Conservation (phyloP, 805 yeast genomes). For the Metschnikowia cerradonensis region DNA sequence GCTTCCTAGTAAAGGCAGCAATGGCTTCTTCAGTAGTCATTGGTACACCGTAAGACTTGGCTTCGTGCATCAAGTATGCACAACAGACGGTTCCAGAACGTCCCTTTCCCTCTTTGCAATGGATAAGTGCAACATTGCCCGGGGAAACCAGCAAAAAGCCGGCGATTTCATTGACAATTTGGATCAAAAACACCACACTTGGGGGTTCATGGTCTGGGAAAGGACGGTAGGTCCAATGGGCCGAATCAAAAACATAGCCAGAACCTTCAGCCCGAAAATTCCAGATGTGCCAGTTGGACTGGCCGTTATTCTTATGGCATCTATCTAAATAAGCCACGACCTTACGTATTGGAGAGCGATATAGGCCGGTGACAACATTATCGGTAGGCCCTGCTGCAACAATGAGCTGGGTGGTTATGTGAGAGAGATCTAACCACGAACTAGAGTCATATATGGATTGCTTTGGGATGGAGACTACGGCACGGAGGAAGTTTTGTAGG, state of each 20-base stretch:
- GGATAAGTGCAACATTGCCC: constrained; percentile 60
- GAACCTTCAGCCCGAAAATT: constrained; percentile 62
- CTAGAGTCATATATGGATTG: constrained; percentile 16
- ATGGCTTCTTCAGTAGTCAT: constrained; percentile 44
- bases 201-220: constrained; percentile 81
- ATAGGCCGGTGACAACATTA: constrained; percentile 37
- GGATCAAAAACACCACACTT: constrained; percentile 49
- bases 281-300: constrained; percentile 65
- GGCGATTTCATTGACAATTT: constrained; percentile 43
- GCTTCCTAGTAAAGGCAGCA: constrained; percentile 45
- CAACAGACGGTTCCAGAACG: constrained; percentile 76
- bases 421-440: constrained; percentile 57
- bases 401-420: constrained; percentile 58
- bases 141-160: constrained; percentile 32
- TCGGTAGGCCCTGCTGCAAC: constrained; percentile 76
- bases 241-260: constrained; percentile 22
- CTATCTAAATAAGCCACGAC: constrained; percentile 46
- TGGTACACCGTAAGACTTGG: constrained; percentile 8
- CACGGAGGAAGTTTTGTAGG: constrained; percentile 15
- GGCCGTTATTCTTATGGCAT: constrained; percentile 42
- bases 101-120: constrained; percentile 91
- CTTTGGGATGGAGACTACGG: constrained; percentile 23
- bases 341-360: constrained; percentile 40
- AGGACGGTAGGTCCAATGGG: constrained; percentile 36
- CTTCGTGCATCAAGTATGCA: constrained; percentile 58